Base-by-base conservation (phyloP, 1,284 basidiomycete species). In the Rhodotorula sp. region DNA sequence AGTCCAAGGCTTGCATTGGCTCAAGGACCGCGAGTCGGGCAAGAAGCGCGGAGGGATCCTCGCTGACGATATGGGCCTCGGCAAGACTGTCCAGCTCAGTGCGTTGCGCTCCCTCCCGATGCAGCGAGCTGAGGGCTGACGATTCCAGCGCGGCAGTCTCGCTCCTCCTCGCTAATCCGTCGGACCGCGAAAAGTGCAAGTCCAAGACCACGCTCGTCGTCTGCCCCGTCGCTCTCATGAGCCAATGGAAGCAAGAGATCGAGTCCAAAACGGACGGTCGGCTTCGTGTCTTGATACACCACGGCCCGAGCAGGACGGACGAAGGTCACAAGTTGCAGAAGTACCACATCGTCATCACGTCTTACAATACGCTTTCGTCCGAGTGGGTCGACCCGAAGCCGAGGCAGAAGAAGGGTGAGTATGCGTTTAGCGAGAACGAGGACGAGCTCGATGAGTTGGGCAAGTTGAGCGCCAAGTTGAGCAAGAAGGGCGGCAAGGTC, bases 171-270 rank as follows among this genome's bases (percentile, higher is more conserved):
- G 72, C 72, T 20, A 72, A 75, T 34, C 71, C 67, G 24, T 64
- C 66, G 22, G 66, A 66, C 36, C 32, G 57, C 34, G 27, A 66
- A 10, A 52, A n/a, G 27, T 32, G 24, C 46, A 59, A 48, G 56
- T 49, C 54, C 29, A 74, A 73, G 64, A 73, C 73, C 39, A 74
- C 73, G 11, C 46, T 75, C 27, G 70, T 78, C 47, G 73, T 82
- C 17, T 80, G 78, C 17, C 81, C 81, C 0, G 73, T 82, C 9
- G 88, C 91, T 11, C 86, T 99, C 27, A 88, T 97, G 70, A 85
- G 86, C 24, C 95, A 99, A 79, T 99, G 95, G 95, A 90, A 89
- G 27, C 83, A 86, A 7, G 95, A 99, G 79, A 87, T 92, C 51
- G 81, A 85, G 66, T 90, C 89, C 69, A 93, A 95, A 84, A 88